Base-by-base conservation (phyloP, 805 yeast species). In the Priceomyces medius region DNA sequence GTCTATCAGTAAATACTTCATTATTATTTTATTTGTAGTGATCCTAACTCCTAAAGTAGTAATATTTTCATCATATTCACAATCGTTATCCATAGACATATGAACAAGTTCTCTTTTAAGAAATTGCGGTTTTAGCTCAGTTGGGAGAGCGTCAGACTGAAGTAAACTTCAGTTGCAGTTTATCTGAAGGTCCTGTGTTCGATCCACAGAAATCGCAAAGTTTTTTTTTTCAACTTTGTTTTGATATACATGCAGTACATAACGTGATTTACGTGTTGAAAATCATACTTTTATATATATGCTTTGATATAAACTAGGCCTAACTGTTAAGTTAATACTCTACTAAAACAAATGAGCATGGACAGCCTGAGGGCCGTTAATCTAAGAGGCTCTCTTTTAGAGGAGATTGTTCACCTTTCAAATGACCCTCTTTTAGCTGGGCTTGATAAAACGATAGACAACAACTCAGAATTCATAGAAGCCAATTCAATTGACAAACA, bases 171-270 rank as follows among this genome's bases (percentile, higher is more conserved):
- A 51, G 64, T 60, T 59, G 50, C 56, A 58, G 58, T 52, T 55
- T 56, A 81, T 81, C 86, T 81, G 86, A 77, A 83, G 88, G 88
- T 81, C 86, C 83, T 80, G 87, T 79, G 87, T 83, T 83, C 88
- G 83, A 82, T 80, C 87, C 88, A 79, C 87, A 80, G 78, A 77
- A 75, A 63, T 74, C 80, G 82, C 82, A 77, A 52, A 41, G 38
- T 49, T 55, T 63, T 58, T 55, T 37, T 37, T 29, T 21, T 40
- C 49, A 52, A 41, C 39, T 49, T 55, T 63, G 56, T 55, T 37
- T 37, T 29, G 6, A 10, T 16, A 8, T 31, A 18, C 13, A 31
- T 19, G 14, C 21, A 23, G 18, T 10, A 20, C n/a, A 18, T 19
- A 19, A 20, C 37, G 27, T 34, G 37, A 34, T 18, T 14, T 34